Evolutionary conservation across 495 filamentous ascomycete genomes (phyloP).

Genomic region (Bathelium albidoporum): DNA sequence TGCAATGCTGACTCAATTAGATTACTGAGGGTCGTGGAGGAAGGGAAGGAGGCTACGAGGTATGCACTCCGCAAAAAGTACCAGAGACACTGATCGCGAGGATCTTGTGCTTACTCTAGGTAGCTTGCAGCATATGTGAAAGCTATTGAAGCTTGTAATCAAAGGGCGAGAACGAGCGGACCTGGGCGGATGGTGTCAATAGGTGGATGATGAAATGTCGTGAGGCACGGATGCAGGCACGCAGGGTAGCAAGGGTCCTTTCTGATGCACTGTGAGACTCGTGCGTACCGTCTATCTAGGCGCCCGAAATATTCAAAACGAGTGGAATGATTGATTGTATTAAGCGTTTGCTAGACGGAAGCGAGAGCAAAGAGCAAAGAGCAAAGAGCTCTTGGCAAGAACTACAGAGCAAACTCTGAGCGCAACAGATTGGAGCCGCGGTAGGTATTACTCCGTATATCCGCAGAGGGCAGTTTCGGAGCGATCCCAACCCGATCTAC

Average conservation of each 20-base stretch:
- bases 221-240: constrained; percentile 3
- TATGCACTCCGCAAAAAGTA: neutral
- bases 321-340: neutral
- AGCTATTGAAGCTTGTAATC: too few relatives aligned
- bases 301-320: neutral
- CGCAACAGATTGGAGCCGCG: neutral
- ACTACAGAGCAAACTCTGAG: neutral
- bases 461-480: neutral
- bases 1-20: neutral
- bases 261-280: constrained; percentile 1
- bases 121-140: neutral
- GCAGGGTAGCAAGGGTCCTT: neutral
- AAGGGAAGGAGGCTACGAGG: neutral
- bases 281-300: neutral
- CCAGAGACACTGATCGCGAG: too few relatives aligned
- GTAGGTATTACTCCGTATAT: too few relatives aligned
- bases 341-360: neutral
- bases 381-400: neutral
- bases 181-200: neutral
- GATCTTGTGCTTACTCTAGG: too few relatives aligned
- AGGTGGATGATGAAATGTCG: constrained; percentile 2
- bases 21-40: neutral
- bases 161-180: neutral
- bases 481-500: neutral
- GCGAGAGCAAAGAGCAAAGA: neutral